These are phyloP conservation scores for Arctium minus DNA, from an alignment of 129 eudicot genomes.

Conservation along the genomic window DNA sequence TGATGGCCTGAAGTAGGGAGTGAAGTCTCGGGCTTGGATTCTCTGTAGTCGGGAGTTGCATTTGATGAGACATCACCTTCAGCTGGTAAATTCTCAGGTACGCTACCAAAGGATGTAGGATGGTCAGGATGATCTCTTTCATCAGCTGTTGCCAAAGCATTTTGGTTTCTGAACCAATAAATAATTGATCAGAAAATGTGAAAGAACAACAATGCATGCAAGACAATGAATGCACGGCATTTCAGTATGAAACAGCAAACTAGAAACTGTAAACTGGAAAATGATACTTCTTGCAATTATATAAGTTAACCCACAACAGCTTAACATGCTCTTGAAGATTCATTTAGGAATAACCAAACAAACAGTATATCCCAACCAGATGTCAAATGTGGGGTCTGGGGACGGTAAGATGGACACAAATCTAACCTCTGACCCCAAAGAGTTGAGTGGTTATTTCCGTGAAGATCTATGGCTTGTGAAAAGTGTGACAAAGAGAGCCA, in stretches of 20 bases:
- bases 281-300: no score
- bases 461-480: no score
- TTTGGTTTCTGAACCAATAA: constrained; percentile 43
- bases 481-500: no score
- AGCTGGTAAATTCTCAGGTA: constrained; percentile 33
- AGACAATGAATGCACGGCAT: not conserved
- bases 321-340: no score
- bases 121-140: constrained; percentile 39
- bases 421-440: no score
- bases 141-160: constrained; percentile 26
- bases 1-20: constrained; percentile 42
- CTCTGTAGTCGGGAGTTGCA: constrained; percentile 35
- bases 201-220: not conserved
- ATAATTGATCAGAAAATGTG: not conserved
- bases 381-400: no score
- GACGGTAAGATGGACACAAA: no score
- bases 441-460: no score
- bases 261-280: not conserved
- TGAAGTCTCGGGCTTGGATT: constrained; percentile 48
- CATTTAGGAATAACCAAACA: no score
- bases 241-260: not conserved
- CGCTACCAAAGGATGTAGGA: constrained; percentile 37
- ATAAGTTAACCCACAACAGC: no score
- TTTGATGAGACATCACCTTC: constrained; percentile 51
- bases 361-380: no score